Evolutionary conservation across 164 flowering plant genomes (phyloP), one percentile per base, ranked within the genome.

Genomic region (Echeveria elegans): DNA sequence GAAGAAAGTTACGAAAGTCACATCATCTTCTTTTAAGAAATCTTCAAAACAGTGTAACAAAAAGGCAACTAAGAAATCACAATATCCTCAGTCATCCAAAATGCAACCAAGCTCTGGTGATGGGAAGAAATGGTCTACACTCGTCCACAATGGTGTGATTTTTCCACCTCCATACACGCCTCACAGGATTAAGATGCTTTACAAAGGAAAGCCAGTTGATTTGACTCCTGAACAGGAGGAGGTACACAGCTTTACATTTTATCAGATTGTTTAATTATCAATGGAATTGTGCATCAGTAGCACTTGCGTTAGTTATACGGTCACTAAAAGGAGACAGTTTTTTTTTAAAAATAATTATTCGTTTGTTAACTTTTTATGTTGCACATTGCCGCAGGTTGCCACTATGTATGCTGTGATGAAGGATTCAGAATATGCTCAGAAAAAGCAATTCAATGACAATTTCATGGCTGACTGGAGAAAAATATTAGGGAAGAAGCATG

Each of bases 391-490:
- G 76, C 82, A 95, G 99, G 99, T 95, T 74, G 99, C 99, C 40
- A 95, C 99, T 29, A 95, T 95, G 97, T 92, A 77, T 84, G 97
- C 99, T 32, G 91, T 92, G 68, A 95, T 92, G 99, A 79, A 79
- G 73, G 99, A 92, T 68, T 88, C 99, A 19, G 97, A 92, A 2
- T 95, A 90, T 70, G 82, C 85, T 70, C 77, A 75, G 18, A 92
- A 92, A 69, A 75, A 70, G 11, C 78, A 72, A 63, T 89, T 95
- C 68, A 76, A 75, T 52, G 89, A 89, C 66, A 92, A 95, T 72
- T 95, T 95, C 69, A 84, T 90, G 90, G 77, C 64, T 71, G 99
- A 95, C 73, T 95, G 97, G 97, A 85, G 78, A 67, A 81, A 73
- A 71, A 47, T 91, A 72, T 86, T 95, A 37, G 97, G 97, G 14